phyloP scores from a whole-genome alignment of 805 yeast species.

The Sugiyamaella americana region DNA sequence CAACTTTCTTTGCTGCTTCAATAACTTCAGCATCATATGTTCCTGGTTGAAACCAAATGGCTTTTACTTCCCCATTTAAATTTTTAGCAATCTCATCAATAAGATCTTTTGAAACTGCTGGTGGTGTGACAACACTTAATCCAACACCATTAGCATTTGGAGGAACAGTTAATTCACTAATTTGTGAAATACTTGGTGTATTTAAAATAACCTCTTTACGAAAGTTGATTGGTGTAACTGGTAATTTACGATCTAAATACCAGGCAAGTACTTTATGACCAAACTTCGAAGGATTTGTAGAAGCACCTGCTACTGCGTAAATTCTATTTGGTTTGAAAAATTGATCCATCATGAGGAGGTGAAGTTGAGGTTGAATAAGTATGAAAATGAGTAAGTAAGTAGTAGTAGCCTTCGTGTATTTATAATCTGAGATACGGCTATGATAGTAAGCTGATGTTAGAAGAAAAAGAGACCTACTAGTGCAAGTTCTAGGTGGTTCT shows the following conservation, averaged over 20 bases:
- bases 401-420: no score
- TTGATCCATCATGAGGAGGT: constrained; percentile 32
- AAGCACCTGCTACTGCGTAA: constrained; percentile 69
- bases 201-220: constrained; percentile 43
- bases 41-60: constrained; percentile 84
- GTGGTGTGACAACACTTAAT: constrained; percentile 73
- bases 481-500: no score
- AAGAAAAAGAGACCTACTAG: no score
- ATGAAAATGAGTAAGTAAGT: no score
- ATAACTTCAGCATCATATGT: constrained; percentile 49
- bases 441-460: no score
- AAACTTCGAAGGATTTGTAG: constrained; percentile 54
- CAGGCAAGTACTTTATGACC: constrained; percentile 65
- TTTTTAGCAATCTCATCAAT: constrained; percentile 35
- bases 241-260: constrained; percentile 53
- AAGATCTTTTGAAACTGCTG: constrained; percentile 46
- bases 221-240: constrained; percentile 65
- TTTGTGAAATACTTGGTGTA: constrained; percentile 31
- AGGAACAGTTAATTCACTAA: constrained; percentile 26
- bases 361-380: no score
- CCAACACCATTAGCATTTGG: constrained; percentile 28
- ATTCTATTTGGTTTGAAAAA: constrained; percentile 49
- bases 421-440: no score
- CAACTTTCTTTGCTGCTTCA: constrained; percentile 26
- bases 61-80: constrained; percentile 37